Percentiles rank a stretch among this genome's conserved stretches.
These are phyloP conservation scores for Exobasidium cylindrosporum DNA, from an alignment of 1,284 basidiomycete species.

Conservation along the genomic window DNA sequence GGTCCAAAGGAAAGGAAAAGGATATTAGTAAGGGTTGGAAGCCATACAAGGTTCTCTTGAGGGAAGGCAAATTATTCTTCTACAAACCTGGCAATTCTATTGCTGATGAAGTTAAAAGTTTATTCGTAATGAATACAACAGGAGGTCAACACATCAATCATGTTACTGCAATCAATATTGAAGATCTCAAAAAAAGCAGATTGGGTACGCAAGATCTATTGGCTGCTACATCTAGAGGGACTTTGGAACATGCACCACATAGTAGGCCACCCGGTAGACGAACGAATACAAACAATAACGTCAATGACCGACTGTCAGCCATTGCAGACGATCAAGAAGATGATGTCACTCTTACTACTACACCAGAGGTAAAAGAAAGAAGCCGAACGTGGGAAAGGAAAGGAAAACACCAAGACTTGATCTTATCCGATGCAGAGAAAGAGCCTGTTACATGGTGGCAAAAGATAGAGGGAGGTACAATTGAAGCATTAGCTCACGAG, in stretches of 20 bases:
- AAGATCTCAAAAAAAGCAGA: conserved; percentile 28
- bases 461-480: conserved; percentile 36
- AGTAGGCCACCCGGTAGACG: conserved; percentile 13
- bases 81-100: conserved; percentile 48
- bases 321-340: background rate
- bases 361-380: conserved; percentile 4
- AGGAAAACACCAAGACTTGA: conserved; percentile 36
- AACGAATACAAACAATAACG: conserved; percentile 16
- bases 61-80: conserved; percentile 43
- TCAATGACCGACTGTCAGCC: background rate
- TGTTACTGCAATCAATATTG: conserved; percentile 24
- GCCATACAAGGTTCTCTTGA: conserved; percentile 48
- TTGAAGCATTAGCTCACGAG: conserved; percentile 46
- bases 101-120: conserved; percentile 44
- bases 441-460: conserved; percentile 34
- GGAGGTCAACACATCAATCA: background rate
- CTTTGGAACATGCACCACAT: background rate
- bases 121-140: conserved; percentile 30
- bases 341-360: background rate
- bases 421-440: conserved; percentile 23
- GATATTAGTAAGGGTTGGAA: conserved; percentile 53
- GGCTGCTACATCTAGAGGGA: conserved; percentile 25
- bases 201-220: conserved; percentile 42
- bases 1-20: conserved; percentile 35
- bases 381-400: conserved; percentile 26